Evolutionary conservation across 2,329 filamentous ascomycete species (phyloP).

Genomic region (Diplodia seriata): DNA sequence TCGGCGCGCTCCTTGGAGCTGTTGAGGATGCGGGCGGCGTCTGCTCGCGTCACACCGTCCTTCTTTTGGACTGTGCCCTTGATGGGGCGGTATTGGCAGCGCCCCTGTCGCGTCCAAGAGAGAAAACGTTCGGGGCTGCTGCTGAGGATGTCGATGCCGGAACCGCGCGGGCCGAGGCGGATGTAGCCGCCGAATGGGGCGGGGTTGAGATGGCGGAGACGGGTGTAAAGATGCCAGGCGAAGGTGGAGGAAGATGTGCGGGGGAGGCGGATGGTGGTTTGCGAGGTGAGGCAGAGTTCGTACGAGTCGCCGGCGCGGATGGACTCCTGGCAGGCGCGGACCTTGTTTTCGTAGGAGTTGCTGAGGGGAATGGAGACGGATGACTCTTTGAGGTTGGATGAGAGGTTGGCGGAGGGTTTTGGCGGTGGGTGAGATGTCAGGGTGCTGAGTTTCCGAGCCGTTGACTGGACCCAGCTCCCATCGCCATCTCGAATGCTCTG

Average conservation of each 20-base stretch:
- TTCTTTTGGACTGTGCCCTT: slow-evolving; percentile 93
- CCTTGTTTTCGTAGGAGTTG: slow-evolving; percentile 14
- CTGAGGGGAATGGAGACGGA: background rate
- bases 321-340: slow-evolving; percentile 66
- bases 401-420: background rate
- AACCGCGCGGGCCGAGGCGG: slow-evolving; percentile 60
- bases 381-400: background rate
- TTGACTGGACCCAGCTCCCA: slow-evolving; percentile 56
- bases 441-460: slow-evolving; percentile 20
- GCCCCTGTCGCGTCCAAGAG: slow-evolving; percentile 66
- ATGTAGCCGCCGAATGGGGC: slow-evolving; percentile 87
- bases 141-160: slow-evolving; percentile 71
- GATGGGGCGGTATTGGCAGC: slow-evolving; percentile 86
- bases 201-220: slow-evolving; percentile 74
- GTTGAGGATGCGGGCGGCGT: slow-evolving; percentile 75
- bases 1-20: slow-evolving; percentile 91
- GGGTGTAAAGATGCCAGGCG: slow-evolving; percentile 74
- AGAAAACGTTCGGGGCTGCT: slow-evolving; percentile 92
- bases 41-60: slow-evolving; percentile 68
- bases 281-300: slow-evolving; percentile 81
- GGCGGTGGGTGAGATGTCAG: background rate
- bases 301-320: slow-evolving; percentile 83
- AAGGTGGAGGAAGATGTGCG: slow-evolving; percentile 42
- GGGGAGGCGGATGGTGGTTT: slow-evolving; percentile 66
- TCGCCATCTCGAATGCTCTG: slow-evolving; percentile 67